phyloP scores from a whole-genome alignment of 805 yeast genomes.

The Torulaspora gathmanii region DNA sequence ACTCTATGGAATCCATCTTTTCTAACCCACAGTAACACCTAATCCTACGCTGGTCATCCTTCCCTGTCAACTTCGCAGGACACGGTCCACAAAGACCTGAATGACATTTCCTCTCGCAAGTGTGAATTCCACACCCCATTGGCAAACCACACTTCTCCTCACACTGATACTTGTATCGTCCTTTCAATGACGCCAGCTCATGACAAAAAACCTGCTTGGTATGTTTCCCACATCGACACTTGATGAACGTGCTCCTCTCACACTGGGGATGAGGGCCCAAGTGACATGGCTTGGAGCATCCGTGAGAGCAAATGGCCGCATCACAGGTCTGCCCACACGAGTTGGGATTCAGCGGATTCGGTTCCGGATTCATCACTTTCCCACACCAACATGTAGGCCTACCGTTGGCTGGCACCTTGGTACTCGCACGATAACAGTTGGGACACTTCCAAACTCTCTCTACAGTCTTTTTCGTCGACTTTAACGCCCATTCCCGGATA shows the following conservation, averaged over 20 bases:
- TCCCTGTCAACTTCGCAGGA: constrained; percentile 37
- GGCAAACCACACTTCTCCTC: constrained; percentile 52
- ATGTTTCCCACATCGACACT: constrained; percentile 70
- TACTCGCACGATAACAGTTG: constrained; percentile 44
- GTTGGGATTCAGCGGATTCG: constrained; percentile 62
- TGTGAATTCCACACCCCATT: constrained; percentile 69
- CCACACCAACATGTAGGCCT: constrained; percentile 78
- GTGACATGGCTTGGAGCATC: constrained; percentile 73
- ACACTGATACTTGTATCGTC: constrained; percentile 40
- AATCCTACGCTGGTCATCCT: constrained; percentile 25
- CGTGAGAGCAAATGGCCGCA: constrained; percentile 62
- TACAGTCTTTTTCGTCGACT: constrained; percentile 62
- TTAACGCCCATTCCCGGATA: constrained; percentile 77
- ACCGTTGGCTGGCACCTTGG: constrained; percentile 52
- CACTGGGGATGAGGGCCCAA: constrained; percentile 86
- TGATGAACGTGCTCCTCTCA: constrained; percentile 63
- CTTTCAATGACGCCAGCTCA: constrained; percentile 69
- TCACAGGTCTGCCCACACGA: constrained; percentile 85
- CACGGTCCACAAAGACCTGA: constrained; percentile 81
- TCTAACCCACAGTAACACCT: constrained; percentile 75
- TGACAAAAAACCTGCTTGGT: constrained; percentile 64
- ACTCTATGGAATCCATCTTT: constrained; percentile 34
- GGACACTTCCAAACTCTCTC: constrained; percentile 82
- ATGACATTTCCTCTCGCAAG: constrained; percentile 63
- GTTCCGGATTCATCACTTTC: constrained; percentile 59